Conservation (phyloP, 2,329 filamentous ascomycete species). For the Sarocladiaceae sp. region DNA sequence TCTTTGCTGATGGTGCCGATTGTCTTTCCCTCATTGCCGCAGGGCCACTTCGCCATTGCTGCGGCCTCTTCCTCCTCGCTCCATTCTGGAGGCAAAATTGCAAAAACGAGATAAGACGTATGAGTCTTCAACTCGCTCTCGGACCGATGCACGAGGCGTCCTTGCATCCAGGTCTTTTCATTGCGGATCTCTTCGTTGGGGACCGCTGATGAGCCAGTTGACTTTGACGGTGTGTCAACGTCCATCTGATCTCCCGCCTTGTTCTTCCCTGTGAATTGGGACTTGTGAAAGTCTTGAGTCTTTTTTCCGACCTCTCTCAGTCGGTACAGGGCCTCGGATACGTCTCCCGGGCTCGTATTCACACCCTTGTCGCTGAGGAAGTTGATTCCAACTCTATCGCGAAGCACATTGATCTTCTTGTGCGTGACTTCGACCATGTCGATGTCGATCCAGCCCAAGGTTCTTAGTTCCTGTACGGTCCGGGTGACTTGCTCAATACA, state of each 20-base stretch:
- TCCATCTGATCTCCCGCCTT: conserved; percentile 35
- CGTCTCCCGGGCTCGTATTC: conserved; percentile 66
- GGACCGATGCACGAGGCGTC: conserved; percentile 71
- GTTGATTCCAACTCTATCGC: conserved; percentile 74
- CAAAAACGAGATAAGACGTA: conserved; percentile 96
- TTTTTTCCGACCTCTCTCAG: conserved; percentile 70
- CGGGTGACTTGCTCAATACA: conserved; percentile 94
- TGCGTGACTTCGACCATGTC: conserved; percentile 89
- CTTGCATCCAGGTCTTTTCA: conserved; percentile 65
- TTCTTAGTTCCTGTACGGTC: conserved; percentile 76
- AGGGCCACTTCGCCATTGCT: conserved; percentile 61
- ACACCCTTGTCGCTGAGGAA: conserved; percentile 62
- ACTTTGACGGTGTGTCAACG: conserved; percentile 25
- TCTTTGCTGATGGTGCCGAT: conserved; percentile 52
- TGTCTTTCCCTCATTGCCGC: conserved; percentile 47
- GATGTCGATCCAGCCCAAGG: conserved; percentile 84
- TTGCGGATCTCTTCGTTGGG: conserved; percentile 15
- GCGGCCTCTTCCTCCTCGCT: conserved; percentile 72
- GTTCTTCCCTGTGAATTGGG: conserved; percentile 20
- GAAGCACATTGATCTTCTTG: conserved; percentile 72
- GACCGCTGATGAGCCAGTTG: conserved; percentile 20
- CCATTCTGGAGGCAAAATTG: conserved; percentile 84
- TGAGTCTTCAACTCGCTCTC: conserved; percentile 92
- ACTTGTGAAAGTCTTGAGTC: conserved; percentile 59
- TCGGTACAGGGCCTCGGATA: conserved; percentile 72